Percentiles rank a stretch among this genome's conserved stretches.
Evolutionary conservation across 2,329 filamentous ascomycete genomes (phyloP).

Genomic region (Gremmenia infestans): DNA sequence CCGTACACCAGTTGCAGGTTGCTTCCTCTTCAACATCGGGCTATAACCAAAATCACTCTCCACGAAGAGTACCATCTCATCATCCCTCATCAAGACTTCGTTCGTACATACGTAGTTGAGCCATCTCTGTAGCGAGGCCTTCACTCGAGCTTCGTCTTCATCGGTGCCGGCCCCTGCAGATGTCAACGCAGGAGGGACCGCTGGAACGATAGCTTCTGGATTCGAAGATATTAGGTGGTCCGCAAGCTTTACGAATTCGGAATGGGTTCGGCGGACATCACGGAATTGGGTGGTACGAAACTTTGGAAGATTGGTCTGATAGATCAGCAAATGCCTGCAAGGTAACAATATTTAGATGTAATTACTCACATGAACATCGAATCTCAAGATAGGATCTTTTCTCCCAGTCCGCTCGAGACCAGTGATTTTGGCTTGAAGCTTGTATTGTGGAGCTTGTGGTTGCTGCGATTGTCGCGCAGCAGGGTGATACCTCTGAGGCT

Average conservation of each 20-base stretch:
- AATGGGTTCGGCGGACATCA: slow-evolving; percentile 91
- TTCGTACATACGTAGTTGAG: slow-evolving; percentile 89
- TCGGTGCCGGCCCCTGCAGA: slow-evolving; percentile 93
- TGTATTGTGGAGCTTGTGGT: slow-evolving; percentile 63
- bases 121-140: slow-evolving; percentile 88
- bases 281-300: slow-evolving; percentile 98
- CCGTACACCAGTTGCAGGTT: slow-evolving; percentile 91
- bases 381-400: slow-evolving; percentile 90
- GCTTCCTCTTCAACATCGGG: slow-evolving; percentile 90
- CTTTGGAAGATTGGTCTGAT: slow-evolving; percentile 93
- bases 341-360: background rate
- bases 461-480: slow-evolving; percentile 34
- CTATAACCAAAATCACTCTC: slow-evolving; percentile 98
- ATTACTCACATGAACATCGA: slow-evolving; percentile 84
- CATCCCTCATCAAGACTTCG: slow-evolving; percentile 87
- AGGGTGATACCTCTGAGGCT: slow-evolving; percentile 31
- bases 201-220: slow-evolving; percentile 88
- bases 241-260: slow-evolving; percentile 93
- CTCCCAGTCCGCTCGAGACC: slow-evolving; percentile 87
- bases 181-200: slow-evolving; percentile 89
- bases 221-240: slow-evolving; percentile 97
- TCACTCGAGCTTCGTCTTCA: slow-evolving; percentile 87
- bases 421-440: slow-evolving; percentile 91
- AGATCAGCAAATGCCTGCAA: slow-evolving; percentile 15
- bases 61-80: slow-evolving; percentile 97